Evolutionary conservation across 2,329 filamentous ascomycete species (phyloP).

Genomic region (Cyclaneusma minus): DNA sequence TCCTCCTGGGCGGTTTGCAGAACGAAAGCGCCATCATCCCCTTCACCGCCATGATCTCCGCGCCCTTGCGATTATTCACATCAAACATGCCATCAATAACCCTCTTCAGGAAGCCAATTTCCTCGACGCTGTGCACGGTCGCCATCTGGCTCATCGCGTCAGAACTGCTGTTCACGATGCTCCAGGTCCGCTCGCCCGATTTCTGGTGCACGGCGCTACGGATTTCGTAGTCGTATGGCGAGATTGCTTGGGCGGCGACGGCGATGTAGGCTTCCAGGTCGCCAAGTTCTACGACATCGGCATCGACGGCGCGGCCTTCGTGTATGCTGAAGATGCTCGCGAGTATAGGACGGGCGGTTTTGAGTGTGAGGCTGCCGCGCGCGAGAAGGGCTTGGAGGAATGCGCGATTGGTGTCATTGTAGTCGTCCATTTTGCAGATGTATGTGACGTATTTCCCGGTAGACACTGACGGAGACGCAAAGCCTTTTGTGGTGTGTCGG

Average conservation of each 20-base stretch:
- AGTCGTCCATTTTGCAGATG: too few species aligned
- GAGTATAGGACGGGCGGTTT: constrained; percentile 57
- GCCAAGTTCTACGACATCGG: constrained; percentile 50
- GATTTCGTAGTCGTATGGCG: constrained; percentile 77
- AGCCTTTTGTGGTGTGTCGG: too few species aligned
- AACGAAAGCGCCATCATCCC: constrained; percentile 66
- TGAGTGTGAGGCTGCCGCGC: constrained; percentile 59
- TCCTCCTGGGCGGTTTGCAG: constrained; percentile 35
- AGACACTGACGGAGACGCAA: too few species aligned
- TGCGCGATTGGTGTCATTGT: constrained; percentile 55
- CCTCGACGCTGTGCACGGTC: constrained; percentile 64
- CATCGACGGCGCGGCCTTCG: constrained; percentile 27
- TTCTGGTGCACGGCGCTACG: constrained; percentile 56
- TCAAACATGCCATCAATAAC: constrained; percentile 88
- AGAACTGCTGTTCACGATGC: constrained; percentile 75
- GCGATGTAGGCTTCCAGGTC: constrained; percentile 55
- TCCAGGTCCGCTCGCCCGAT: constrained; percentile 53
- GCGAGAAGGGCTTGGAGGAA: constrained; percentile 84
- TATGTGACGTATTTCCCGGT: too few species aligned
- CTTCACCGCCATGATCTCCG: constrained; percentile 71
- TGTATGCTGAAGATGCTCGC: constrained; percentile 53
- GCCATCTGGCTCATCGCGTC: constrained; percentile 78
- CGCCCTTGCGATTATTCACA: constrained; percentile 61
- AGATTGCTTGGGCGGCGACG: constrained; percentile 55
- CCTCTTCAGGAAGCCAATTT: constrained; percentile 80